Base-by-base conservation (phyloP, 768 basidiomycete genomes). In the Boletus huronensis region DNA sequence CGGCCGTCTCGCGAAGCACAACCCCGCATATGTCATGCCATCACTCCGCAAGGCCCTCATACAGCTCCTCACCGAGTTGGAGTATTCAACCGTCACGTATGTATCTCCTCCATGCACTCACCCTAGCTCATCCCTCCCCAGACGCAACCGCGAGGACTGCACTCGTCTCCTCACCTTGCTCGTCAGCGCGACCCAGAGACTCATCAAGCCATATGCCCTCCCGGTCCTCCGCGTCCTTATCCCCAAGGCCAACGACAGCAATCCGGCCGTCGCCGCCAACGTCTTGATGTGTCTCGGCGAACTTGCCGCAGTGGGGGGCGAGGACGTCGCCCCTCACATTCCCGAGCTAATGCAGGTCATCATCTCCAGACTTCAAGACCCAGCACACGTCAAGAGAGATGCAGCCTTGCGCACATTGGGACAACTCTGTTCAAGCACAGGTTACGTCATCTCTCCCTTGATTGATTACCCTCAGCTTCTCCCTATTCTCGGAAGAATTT, bases 21-120 rank as follows among this genome's bases (percentile, higher is more conserved):
- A 99, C 65, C 97, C 97, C 0, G 97, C 97, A 16, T 97, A 98
- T 75, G 94, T 99, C 19, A 98, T 99, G 89, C 96, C 97, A 9
- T 93, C 93, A 4, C 77, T 99, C 23, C 82, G 97, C 44, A 98
- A 98, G 71, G 87, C 94, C 1, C 77, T 99, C 54, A 97, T 98
- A 52, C 96, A 98, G 67, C 81, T 99, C 7, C 77, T 99, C 54
- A 98, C 97, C 0, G 97, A 98, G 72, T 75, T 99, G 35, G 95
- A 98, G 73, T 98, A 98, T 66, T 93, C 94, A 4, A 94, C 90
- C 2, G 85, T 93, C 48, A 77, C 77, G 85, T 88, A 73, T 76
- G 93, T 84, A 26, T 52, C 26, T 64, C 63, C 4, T 14, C 19
- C 9, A 1, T 44, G 19, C 1, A 29, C 21, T 48, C 5, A n/a